Evolutionary conservation across 2,329 filamentous ascomycete genomes (phyloP), one percentile per base, ranked within the genome.

Genomic region (Cercospora zeina): DNA sequence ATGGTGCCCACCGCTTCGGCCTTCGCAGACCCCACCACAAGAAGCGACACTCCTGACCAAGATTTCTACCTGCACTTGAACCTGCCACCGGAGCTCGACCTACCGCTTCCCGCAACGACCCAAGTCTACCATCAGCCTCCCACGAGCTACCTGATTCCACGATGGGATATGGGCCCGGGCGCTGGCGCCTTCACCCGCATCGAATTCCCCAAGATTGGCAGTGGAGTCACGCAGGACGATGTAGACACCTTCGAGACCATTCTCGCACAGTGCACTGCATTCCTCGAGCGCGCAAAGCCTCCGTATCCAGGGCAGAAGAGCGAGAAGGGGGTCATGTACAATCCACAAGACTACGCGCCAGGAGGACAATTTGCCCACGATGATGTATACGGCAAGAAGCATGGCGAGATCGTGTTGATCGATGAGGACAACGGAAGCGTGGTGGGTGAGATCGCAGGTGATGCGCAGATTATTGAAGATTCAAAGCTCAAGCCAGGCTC

Each of bases 1-100:
- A 97, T 97, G 93, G 93, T 97, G 16, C 93, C 93, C 6, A 97
- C 93, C 2, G 89, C 89, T 14, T 90, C 90, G 31, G 85, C 88
- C 24, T 90, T 82, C 65, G 77, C 83, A 53, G 80, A 82, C 66
- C 74, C 84, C 51, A 79, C 80, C 64, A 83, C 82, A 61, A 79
- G 85, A 49, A 81, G 81, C 62, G 80, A 83, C 59, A 71, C 74
- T 3, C 82, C 84, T 3, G 89, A 93, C 73, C 90, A 97, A 74
- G 95, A 97, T 80, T 97, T 97, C 79, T 97, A 97, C 76, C 86
- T 99, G 4, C 93, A 97, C 76, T 85, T 99, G 24, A 92, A 97
- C 72, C 86, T 97, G 9, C 93, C 93, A 13, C 93, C 93, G 19
- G 93, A 97, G 81, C 86, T 99, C 70, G 93, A 97, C 71, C 85